phyloP scores from a whole-genome alignment of 202 grass and related monocot genomes.

The Cymbopogon flexuosus region DNA sequence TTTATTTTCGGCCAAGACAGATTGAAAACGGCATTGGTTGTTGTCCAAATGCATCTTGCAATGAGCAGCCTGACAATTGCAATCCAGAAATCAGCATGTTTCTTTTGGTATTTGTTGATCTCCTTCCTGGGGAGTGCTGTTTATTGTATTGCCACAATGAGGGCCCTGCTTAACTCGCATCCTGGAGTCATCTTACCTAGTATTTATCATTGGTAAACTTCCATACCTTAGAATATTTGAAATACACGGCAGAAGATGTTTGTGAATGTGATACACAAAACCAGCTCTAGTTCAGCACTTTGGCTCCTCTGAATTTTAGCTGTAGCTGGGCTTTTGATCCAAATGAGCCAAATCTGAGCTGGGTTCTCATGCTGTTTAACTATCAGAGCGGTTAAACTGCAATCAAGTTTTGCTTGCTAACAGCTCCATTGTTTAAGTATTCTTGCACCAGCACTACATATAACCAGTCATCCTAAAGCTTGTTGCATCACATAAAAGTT shows the following conservation, averaged over 20 bases:
- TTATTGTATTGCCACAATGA: not conserved
- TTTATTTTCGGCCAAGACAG: not conserved
- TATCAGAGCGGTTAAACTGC: not conserved
- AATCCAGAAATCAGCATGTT: constrained; percentile 1
- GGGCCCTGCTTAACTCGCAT: not conserved
- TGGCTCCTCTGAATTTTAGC: not conserved
- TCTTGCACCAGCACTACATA: not conserved
- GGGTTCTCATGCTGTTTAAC: constrained; percentile 7
- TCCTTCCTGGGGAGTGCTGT: not conserved
- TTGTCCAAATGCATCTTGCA: constrained; percentile 5
- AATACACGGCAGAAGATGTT: not conserved
- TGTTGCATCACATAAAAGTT: constrained; percentile 10
- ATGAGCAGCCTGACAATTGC: not conserved
- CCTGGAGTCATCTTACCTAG: not conserved
- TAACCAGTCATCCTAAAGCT: not conserved
- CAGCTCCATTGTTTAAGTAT: not conserved
- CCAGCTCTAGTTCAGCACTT: not conserved
- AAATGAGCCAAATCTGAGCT: constrained; percentile 19
- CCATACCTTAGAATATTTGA: not conserved
- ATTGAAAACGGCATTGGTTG: not conserved
- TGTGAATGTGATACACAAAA: not conserved
- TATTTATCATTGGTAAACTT: constrained; percentile 12
- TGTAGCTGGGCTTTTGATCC: not conserved
- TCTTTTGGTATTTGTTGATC: constrained; percentile 26
- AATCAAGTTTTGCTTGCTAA: constrained; percentile 7